Base-by-base conservation (phyloP, 2,329 filamentous ascomycete species). In the Teratosphaeriaceae sp. region DNA sequence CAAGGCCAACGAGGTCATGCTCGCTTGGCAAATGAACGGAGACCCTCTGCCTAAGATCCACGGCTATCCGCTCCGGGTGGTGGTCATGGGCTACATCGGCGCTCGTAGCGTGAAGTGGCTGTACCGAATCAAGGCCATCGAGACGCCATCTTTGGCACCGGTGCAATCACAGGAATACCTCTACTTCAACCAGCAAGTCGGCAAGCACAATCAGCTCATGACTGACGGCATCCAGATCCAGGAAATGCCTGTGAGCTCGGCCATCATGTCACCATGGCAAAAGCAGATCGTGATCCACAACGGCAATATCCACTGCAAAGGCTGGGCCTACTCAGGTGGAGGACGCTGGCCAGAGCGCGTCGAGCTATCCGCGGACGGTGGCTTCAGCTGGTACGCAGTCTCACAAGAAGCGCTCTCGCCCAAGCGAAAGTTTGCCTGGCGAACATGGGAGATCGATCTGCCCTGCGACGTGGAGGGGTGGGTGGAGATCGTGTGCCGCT, bases 21-120 rank as follows among this genome's bases (percentile, higher is more conserved):
- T 85, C 0, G 78, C 76, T 0, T 85, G 80, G 79, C 78, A 84
- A 54, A 85, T 85, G 82, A 85, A 85, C 49, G 80, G 76, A 4
- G 66, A 82, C 47, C 70, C 71, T 0, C 65, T 85, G 0, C 82
- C 81, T 0, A 71, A 68, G 9, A 83, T 84, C 45, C 82, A 85
- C 46, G 82, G 82, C 0, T 80, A 70, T 19, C 82, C 82, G 0
- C 63, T 85, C 0, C 71, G 82, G 4, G 68, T 73, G 0, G 71
- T 85, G 0, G 80, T 84, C 0, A 69, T 80, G 3, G 61, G 61
- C 9, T 84, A 84, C 50, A 83, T 85, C 44, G 82, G 81, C 1
- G 82, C 80, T 0, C 62, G 78, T n/a, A 76, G 72, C 45, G 72
- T 76, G 44, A 82, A 82, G 57, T 81, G 79, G 79, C 65, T 82